Evolutionary conservation across 2,329 filamentous ascomycete species (phyloP), one percentile per base, ranked within the genome.

Genomic region (Xylariales sp.): DNA sequence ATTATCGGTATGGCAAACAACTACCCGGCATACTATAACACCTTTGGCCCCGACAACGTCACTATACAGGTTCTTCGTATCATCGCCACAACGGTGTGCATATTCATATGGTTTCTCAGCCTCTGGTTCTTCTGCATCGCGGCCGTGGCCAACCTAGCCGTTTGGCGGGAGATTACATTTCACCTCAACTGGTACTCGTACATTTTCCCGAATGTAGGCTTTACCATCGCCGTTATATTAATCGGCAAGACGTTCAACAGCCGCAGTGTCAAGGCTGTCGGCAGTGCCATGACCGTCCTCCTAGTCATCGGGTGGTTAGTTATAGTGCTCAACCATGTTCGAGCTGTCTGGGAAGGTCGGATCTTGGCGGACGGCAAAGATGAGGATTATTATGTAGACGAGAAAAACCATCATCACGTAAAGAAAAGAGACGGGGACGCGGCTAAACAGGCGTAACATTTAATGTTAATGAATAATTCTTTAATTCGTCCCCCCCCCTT

Each of bases 201-300:
- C 76, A 85, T 91, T 41, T 91, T 91, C 73, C 89, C 89, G 5
- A 90, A 91, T 66, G 87, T 86, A 1, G 89, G 89, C 0, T 85
- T 91, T 59, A 87, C 86, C 1, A 80, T 91, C 46, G 85, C 87
- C 0, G 85, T 84, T 3, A 87, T 91, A 48, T 81, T 86, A 14
- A 79, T 90, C 53, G 89, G 85, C 2, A 81, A 82, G n/a, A 82
- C 78, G 0, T 78, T 89, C 10, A 77, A 81, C 0, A 90, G 86
- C 72, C 68, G 80, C 0, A 85, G 81, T 0, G 78, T 90, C n/a
- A 74, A 84, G 74, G 85, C 84, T 59, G 79, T 89, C 28, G 83
- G 83, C 1, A 85, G 84, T 16, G 86, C 83, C 18, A 82, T 90
- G 82, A 87, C 87, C 0, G 77, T 89, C 23, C 70, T 85, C 14